Conservation (phyloP, 23 red algal genomes). For the Porphyridium purpureum region DNA sequence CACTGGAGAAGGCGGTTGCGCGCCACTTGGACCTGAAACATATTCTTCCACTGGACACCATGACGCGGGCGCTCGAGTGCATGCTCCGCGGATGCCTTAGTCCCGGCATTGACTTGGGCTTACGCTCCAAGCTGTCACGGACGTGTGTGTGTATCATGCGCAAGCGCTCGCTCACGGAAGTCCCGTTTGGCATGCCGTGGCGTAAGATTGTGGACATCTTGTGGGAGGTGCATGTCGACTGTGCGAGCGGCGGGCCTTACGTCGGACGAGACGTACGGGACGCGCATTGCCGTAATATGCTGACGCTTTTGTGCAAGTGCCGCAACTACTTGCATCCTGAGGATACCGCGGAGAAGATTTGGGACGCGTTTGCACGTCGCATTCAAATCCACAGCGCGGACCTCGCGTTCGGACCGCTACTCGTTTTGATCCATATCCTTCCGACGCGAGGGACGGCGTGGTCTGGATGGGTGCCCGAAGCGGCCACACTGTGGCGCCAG, state of each 20-base stretch:
- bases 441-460: constrained; percentile 29
- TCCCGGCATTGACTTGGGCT: constrained; percentile 34
- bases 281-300: constrained; percentile 45
- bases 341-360: constrained; percentile 35
- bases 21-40: constrained; percentile 58
- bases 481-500: constrained; percentile 25
- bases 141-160: constrained; percentile 16
- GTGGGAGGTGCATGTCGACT: constrained; percentile 38
- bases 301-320: constrained; percentile 28
- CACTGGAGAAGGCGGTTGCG: constrained; percentile 50
- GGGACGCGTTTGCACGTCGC: constrained; percentile 15
- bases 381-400: constrained; percentile 4
- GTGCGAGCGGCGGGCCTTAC: constrained; percentile 37
- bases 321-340: constrained; percentile 22
- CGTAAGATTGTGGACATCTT: constrained; percentile 32
- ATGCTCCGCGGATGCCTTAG: constrained; percentile 32
- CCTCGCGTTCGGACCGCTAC: constrained; percentile 18
- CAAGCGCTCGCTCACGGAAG: constrained; percentile 13
- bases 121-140: constrained; percentile 50
- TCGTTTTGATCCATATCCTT: constrained; percentile 36
- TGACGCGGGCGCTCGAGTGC: constrained; percentile 12
- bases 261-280: constrained; percentile 74
- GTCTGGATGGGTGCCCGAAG: constrained; percentile 36
- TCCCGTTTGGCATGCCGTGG: constrained; percentile 37
- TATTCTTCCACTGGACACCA: constrained; percentile 12